phyloP scores from a whole-genome alignment of 805 yeast genomes.

The Dipodascus geniculatus region DNA sequence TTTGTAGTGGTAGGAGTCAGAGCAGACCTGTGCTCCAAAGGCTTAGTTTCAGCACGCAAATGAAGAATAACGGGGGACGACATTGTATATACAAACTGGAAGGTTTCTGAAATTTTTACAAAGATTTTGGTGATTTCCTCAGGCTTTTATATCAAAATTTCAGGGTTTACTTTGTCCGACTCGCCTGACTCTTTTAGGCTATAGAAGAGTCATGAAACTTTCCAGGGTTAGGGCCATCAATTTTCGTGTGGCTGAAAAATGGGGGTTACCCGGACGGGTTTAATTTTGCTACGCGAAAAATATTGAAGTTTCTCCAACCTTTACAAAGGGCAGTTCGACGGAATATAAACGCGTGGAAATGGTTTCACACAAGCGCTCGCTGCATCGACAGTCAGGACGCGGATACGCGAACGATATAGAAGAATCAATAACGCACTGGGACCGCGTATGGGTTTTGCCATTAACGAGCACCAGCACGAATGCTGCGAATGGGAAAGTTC shows the following conservation, averaged over 20 bases:
- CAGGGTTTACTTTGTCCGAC: background rate
- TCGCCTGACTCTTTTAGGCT: background rate
- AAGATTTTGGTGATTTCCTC: too few relatives aligned
- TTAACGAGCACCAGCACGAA: slow-evolving; percentile 4
- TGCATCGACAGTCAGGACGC: slow-evolving; percentile 14
- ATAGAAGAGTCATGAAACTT: background rate
- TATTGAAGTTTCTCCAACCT: background rate
- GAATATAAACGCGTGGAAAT: background rate
- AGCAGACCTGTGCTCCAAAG: slow-evolving; percentile 94
- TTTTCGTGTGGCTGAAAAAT: too few relatives aligned
- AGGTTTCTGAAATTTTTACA: background rate
- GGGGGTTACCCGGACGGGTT: background rate
- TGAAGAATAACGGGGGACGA: slow-evolving; percentile 49
- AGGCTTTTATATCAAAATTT: too few relatives aligned
- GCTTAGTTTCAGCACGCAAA: slow-evolving; percentile 94
- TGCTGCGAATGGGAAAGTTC: slow-evolving; percentile 8
- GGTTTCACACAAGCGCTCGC: slow-evolving; percentile 8
- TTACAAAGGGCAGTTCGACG: background rate
- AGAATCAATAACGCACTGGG: slow-evolving; percentile 22
- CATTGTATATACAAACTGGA: background rate
- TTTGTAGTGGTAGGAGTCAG: slow-evolving; percentile 87
- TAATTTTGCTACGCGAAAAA: background rate
- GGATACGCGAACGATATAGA: slow-evolving; percentile 15
- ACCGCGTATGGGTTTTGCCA: slow-evolving; percentile 20
- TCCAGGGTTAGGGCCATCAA: background rate